phyloP scores from a whole-genome alignment of 2,329 filamentous ascomycete species.

The Exserohilum rostratum region DNA sequence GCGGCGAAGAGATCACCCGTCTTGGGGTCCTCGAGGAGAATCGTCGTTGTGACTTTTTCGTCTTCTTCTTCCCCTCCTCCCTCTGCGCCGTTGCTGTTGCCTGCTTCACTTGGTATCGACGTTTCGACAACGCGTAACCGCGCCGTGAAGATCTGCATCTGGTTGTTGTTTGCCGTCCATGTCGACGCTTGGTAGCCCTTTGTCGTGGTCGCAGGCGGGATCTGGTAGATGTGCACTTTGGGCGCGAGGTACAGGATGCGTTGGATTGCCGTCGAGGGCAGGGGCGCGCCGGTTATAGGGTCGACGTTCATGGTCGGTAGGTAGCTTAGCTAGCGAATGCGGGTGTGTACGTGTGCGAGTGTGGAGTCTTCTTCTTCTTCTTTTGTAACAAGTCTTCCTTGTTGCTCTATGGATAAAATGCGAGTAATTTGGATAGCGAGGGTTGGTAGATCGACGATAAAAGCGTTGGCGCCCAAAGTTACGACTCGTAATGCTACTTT shows the following conservation, averaged over 20 bases:
- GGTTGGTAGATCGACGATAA: too few species aligned
- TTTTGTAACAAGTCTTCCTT: not conserved
- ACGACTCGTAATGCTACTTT: not conserved
- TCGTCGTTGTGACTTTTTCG: conserved; percentile 71
- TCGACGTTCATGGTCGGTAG: conserved; percentile 73
- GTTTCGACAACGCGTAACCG: conserved; percentile 81
- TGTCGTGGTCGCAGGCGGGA: conserved; percentile 77
- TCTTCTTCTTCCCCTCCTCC: conserved; percentile 46
- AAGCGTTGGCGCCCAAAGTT: not conserved
- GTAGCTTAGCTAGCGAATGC: conserved; percentile 1
- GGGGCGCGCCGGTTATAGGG: conserved; percentile 70
- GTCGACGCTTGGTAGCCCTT: conserved; percentile 78
- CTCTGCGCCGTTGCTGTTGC: conserved; percentile 28
- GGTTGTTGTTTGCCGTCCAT: conserved; percentile 73
- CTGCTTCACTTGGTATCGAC: conserved; percentile 53
- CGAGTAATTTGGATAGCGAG: not conserved
- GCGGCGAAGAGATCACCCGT: conserved; percentile 81
- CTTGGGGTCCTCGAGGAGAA: conserved; percentile 77
- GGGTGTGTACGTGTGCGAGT: too few species aligned
- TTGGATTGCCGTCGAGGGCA: conserved; percentile 80
- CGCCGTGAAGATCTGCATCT: conserved; percentile 82
- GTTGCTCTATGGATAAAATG: not conserved
- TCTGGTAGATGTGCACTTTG: conserved; percentile 83
- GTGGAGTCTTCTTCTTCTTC: not conserved
- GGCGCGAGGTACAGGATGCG: conserved; percentile 79